Percentiles rank a stretch among this genome's conserved stretches.
Evolutionary conservation across 2,329 filamentous ascomycete genomes (phyloP).

Genomic region (Pseudocercospora vitis): DNA sequence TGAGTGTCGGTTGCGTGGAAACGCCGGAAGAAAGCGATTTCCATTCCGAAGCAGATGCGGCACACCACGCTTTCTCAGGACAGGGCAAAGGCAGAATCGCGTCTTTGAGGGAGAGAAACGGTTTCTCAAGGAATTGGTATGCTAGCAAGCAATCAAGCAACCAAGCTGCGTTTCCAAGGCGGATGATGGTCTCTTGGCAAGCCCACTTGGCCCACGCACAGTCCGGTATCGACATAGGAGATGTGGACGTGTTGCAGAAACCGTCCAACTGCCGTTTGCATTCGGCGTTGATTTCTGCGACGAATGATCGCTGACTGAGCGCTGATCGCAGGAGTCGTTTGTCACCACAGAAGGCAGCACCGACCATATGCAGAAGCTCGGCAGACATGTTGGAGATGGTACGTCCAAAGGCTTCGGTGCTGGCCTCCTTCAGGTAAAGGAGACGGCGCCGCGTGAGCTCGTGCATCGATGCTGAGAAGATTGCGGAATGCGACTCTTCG

Average conservation of each 20-base stretch:
- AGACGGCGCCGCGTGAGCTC: constrained; percentile 23
- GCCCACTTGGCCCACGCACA: constrained; percentile 23
- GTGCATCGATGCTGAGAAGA: constrained; percentile 20
- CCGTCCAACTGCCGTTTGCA: background rate
- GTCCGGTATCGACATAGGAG: background rate
- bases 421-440: constrained; percentile 11
- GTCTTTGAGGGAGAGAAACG: constrained; percentile 22
- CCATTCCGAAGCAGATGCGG: constrained; percentile 29
- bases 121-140: constrained; percentile 25
- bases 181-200: constrained; percentile 21
- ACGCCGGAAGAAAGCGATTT: constrained; percentile 17
- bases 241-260: background rate
- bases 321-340: constrained; percentile 7
- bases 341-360: constrained; percentile 17
- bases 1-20: constrained; percentile 37
- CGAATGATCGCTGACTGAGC: constrained; percentile 1
- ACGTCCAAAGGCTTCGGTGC: background rate
- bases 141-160: constrained; percentile 29
- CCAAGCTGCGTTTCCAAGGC: constrained; percentile 31
- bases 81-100: constrained; percentile 29
- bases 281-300: constrained; percentile 7
- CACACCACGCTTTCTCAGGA: constrained; percentile 32
- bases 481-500: constrained; percentile 5
- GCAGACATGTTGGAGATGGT: background rate
- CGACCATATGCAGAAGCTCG: constrained; percentile 21